Evolutionary conservation across 116 monocot genomes (phyloP).

Genomic region (Phalaenopsis hybrid): DNA sequence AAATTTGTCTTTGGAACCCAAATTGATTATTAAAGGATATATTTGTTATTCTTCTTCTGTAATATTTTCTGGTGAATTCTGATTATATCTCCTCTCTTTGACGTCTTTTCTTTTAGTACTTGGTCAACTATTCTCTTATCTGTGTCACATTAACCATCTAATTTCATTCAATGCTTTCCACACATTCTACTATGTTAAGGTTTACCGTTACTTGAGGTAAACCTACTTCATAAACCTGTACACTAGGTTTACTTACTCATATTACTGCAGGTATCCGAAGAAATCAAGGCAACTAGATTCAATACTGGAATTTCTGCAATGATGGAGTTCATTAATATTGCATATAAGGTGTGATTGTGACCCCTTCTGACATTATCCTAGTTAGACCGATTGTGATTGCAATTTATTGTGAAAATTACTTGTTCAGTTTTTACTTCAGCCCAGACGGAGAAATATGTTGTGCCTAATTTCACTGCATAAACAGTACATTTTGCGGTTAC

Average conservation of each 20-base stretch:
- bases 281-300: constrained; percentile 91
- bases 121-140: no score
- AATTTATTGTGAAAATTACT: no score
- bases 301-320: constrained; percentile 96
- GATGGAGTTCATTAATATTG: constrained; percentile 96
- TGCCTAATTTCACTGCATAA: neutral
- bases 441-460: neutral
- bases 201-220: neutral
- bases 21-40: no score
- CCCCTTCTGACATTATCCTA: neutral
- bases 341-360: constrained; percentile 63
- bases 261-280: constrained; percentile 64
- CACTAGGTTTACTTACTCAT: neutral
- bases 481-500: neutral
- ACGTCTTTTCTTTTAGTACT: no score
- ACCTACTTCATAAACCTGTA: neutral
- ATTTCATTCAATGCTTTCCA: no score
- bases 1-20: no score
- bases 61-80: no score
- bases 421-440: no score
- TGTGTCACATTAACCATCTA: no score
- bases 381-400: neutral
- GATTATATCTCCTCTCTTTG: no score
- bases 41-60: no score
- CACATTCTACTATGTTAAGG: no score